phyloP scores from a whole-genome alignment of 2,329 filamentous ascomycete species.

The Cladosporium colombiae region DNA sequence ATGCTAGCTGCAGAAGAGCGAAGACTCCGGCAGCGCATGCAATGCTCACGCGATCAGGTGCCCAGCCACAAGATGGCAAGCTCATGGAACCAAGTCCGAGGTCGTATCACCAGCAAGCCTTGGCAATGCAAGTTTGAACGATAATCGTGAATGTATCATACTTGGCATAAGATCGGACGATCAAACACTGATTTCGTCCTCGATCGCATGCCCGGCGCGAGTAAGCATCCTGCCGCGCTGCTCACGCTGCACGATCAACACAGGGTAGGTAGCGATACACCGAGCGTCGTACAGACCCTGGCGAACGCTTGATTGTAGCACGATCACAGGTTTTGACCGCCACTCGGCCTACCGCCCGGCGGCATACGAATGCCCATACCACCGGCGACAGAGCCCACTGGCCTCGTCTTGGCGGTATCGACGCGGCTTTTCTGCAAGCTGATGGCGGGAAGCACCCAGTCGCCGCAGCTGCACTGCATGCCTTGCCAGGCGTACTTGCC shows the following conservation, averaged over 20 bases:
- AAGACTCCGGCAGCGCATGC: background rate
- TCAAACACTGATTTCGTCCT: background rate
- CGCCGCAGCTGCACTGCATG: conserved; percentile 84
- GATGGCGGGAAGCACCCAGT: conserved; percentile 90
- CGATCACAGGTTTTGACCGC: conserved; percentile 17
- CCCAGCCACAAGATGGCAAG: conserved; percentile 2
- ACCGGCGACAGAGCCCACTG: conserved; percentile 21
- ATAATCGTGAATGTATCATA: conserved; percentile 1
- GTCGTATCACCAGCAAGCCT: background rate
- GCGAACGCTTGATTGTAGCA: background rate
- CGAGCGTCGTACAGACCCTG: background rate
- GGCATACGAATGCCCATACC: conserved; percentile 39
- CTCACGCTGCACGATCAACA: background rate
- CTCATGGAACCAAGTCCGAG: background rate
- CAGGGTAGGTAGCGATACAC: background rate
- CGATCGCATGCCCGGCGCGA: conserved; percentile 7
- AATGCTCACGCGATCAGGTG: conserved; percentile 10
- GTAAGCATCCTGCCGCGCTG: conserved; percentile 12
- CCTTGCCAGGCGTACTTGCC: conserved; percentile 97
- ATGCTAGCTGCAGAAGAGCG: background rate
- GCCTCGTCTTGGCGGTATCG: conserved; percentile 61
- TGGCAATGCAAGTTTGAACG: background rate
- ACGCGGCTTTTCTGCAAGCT: conserved; percentile 79
- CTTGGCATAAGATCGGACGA: conserved; percentile 4
- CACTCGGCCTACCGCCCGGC: conserved; percentile 23